Evolutionary conservation across 2,329 filamentous ascomycete genomes (phyloP), one percentile per base, ranked within the genome.

Genomic region (Sphaceloma murrayae): DNA sequence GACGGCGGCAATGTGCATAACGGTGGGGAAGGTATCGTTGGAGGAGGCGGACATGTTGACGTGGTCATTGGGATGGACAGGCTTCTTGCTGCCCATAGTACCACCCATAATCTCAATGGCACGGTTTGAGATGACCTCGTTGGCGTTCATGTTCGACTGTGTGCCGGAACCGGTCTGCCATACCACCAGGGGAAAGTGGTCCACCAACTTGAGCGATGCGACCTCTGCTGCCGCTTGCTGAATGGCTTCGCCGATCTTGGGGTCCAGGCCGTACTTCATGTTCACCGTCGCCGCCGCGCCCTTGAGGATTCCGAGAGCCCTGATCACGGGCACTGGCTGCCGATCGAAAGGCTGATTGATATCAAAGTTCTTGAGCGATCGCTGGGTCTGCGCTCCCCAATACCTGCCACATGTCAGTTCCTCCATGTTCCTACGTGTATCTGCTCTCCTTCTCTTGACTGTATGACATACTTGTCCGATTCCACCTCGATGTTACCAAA

Each of bases 121-220:
- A 54, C 91, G 85, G 77, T 96, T 98, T 53, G 89, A 95, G 67
- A 98, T 96, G 67, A 98, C 91, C 67, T 98, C 91, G 73, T 98
- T 98, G 63, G 89, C 88, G 72, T 98, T 98, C 91, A 96, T 96
- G 78, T 94, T 96, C 66, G 88, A 95, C 74, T 96, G 91, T 21
- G 91, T 96, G 62, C 91, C 91, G 40, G 91, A 96, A 52, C 91
- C 91, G 45, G 91, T 98, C 74, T 98, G 91, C 91, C 91, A 98
- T 61, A 98, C 89, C 46, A 96, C 89, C 49, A 96, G 84, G 53
- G 91, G 91, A 71, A 98, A 96, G 74, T 96, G 89, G 66, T 95
- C 88, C 59, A 93, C 66, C 57, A 96, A 81, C 75, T 95, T 94
- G 61, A 91, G 79, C 52, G 85, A 82, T 46, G 89, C 88, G 30